Percentiles rank a stretch among this genome's conserved stretches.
Conservation (phyloP, 1,284 basidiomycete genomes). For the Prillingera fragicola region DNA sequence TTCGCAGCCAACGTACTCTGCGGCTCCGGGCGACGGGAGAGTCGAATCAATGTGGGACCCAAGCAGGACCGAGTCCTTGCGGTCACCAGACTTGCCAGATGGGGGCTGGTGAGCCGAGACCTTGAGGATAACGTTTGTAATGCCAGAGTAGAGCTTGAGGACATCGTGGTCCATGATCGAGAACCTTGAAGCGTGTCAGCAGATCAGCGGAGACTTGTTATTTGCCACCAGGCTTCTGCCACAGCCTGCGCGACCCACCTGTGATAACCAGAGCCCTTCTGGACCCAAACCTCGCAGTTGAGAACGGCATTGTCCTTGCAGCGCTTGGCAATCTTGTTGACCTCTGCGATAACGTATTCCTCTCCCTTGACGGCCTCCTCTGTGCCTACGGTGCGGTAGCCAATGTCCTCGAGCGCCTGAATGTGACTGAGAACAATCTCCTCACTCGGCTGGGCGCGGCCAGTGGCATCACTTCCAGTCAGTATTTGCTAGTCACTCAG, state of each 20-base stretch:
- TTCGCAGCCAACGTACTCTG: constrained; percentile 53
- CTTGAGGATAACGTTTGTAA: constrained; percentile 83
- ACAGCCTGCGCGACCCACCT: constrained; percentile 53
- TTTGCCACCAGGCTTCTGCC: background rate
- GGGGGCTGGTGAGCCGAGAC: constrained; percentile 55
- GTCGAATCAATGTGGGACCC: constrained; percentile 81
- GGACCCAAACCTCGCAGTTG: constrained; percentile 81
- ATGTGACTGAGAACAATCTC: constrained; percentile 39
- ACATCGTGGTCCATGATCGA: constrained; percentile 77
- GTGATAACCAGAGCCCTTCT: constrained; percentile 77
- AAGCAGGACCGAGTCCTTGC: constrained; percentile 75
- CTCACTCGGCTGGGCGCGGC: constrained; percentile 37
- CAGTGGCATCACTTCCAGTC: constrained; percentile 23
- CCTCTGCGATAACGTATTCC: constrained; percentile 69
- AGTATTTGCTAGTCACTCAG: background rate
- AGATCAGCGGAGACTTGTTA: background rate
- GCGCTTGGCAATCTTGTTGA: constrained; percentile 56
- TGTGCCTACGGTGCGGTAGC: constrained; percentile 88
- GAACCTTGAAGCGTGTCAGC: constrained; percentile 55
- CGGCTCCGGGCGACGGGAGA: constrained; percentile 66
- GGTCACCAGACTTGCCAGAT: constrained; percentile 58
- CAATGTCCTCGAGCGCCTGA: constrained; percentile 62
- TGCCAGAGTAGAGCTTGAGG: constrained; percentile 84
- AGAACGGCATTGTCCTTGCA: constrained; percentile 61
- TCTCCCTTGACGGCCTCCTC: constrained; percentile 81